Evolutionary conservation across 768 basidiomycete species (phyloP), one percentile per base, ranked within the genome.

Genomic region (Tricholoma bakamatsutake): DNA sequence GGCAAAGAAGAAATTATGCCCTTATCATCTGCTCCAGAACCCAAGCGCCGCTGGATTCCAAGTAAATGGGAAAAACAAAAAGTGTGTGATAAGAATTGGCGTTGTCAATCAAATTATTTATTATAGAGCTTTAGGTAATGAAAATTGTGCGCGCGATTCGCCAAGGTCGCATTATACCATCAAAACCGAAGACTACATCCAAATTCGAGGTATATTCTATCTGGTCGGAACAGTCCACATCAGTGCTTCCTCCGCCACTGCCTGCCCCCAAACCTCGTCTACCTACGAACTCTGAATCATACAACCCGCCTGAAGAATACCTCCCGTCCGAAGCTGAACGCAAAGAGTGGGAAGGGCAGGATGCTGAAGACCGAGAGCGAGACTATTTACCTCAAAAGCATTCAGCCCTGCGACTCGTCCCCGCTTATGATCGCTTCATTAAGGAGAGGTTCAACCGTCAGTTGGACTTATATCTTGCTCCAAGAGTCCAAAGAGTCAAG

Each of bases 41-140:
- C 97, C 17, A 99, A 99, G 73, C 82, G 93, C 53, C 82, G 97
- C 47, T 99, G 95, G 86, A 81, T 98, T 11, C 93, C 95, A 12
- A 96, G 93, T 73, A 98, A 95, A 76, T 99, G 97, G 97, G 97
- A 98, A 73, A 98, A 97, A 72, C 87, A 97, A 80, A 99, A 99
- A 83, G 95, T 93, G 64, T 53, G 67, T 56, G 39, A 4, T 40
- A 18, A 31, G n/a, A 13, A 33, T 48, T 24, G 31, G 39, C 27
- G 21, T 59, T 37, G 33, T 47, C 31, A 28, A 10, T 34, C 50
- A 37, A 40, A n/a, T 24, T 47, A 50, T 63, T 18, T 39, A 43
- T 51, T 54, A 2, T 4, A 11, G 31, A 7, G 8, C 28, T 48
- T 30, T 61, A 97, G 95, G 84, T 99, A 61, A 95, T 99, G 93